These are phyloP conservation scores for Pythium monospermum DNA, from an alignment of 352 stramenopile species.

Conservation along the genomic window DNA sequence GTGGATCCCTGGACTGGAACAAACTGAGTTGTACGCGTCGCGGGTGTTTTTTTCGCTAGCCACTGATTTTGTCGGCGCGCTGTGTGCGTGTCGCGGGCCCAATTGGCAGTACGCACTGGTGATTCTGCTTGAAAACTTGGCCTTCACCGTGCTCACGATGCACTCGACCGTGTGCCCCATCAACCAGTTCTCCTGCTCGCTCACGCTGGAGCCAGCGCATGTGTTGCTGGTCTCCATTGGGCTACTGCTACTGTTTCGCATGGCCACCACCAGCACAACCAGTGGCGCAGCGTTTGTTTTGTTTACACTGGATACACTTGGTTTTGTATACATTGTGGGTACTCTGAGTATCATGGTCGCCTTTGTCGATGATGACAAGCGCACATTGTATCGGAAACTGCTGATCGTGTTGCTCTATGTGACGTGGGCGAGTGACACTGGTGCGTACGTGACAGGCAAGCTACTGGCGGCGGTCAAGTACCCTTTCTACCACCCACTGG, in stretches of 20 bases:
- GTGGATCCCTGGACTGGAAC: slow-evolving; percentile 26
- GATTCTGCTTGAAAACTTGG: slow-evolving; percentile 34
- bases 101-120: slow-evolving; percentile 46
- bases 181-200: slow-evolving; percentile 44
- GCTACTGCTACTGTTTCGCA: slow-evolving; percentile 41
- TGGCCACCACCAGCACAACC: slow-evolving; percentile 25
- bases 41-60: slow-evolving; percentile 39
- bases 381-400: slow-evolving; percentile 47
- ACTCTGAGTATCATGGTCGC: slow-evolving; percentile 46
- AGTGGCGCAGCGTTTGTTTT: slow-evolving; percentile 30
- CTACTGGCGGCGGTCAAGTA: slow-evolving; percentile 81
- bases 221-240: slow-evolving; percentile 35
- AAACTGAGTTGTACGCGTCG: slow-evolving; percentile 49
- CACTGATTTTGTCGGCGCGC: slow-evolving; percentile 30
- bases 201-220: slow-evolving; percentile 26
- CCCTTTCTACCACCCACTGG: slow-evolving; percentile 71
- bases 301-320: slow-evolving; percentile 46
- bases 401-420: slow-evolving; percentile 66
- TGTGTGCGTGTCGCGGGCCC: slow-evolving; percentile 45
- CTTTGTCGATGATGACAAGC: slow-evolving; percentile 56
- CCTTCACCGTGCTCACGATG: slow-evolving; percentile 50
- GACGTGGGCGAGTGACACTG: slow-evolving; percentile 86
- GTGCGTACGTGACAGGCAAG: slow-evolving; percentile 92
- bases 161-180: slow-evolving; percentile 56
- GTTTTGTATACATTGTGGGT: slow-evolving; percentile 59